phyloP scores from a whole-genome alignment of 345 rosid genomes.

The Acer saccharum region DNA sequence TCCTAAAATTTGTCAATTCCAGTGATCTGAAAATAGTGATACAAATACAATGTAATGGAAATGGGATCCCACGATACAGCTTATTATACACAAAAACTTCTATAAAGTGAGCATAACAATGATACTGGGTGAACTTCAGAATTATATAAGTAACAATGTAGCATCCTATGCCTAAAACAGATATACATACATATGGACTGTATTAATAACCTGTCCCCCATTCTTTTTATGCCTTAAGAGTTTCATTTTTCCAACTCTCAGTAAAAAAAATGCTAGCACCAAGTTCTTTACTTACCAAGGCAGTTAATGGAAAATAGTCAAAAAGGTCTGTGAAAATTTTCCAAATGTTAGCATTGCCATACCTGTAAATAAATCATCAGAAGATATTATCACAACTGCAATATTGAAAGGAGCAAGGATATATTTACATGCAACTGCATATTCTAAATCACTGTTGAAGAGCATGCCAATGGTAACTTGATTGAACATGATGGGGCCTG shows the following conservation, averaged over 20 bases:
- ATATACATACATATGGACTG: neutral
- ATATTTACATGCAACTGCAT: neutral
- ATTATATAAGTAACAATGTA: neutral
- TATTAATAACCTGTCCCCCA: neutral
- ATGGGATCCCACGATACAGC: neutral
- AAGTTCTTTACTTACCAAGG: constrained; percentile 66
- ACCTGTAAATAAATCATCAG: constrained; percentile 53
- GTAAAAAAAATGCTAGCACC: constrained; percentile 6
- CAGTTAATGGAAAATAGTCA: constrained; percentile 97
- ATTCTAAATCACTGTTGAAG: neutral
- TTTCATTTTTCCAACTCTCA: neutral
- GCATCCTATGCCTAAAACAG: constrained; percentile 12
- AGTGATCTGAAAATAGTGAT: neutral
- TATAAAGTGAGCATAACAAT: neutral
- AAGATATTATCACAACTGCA: constrained; percentile 9
- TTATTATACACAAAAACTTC: neutral
- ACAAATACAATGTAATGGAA: neutral
- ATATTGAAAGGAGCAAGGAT: neutral
- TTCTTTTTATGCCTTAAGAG: neutral
- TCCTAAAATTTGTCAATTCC: neutral
- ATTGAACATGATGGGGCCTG: neutral
- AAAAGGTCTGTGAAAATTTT: constrained; percentile 96
- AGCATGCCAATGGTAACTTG: constrained; percentile 1
- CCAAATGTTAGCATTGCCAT: constrained; percentile 99
- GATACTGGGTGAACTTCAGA: neutral